Base-by-base conservation (phyloP, 345 rosid species). In the Turritis glabra region DNA sequence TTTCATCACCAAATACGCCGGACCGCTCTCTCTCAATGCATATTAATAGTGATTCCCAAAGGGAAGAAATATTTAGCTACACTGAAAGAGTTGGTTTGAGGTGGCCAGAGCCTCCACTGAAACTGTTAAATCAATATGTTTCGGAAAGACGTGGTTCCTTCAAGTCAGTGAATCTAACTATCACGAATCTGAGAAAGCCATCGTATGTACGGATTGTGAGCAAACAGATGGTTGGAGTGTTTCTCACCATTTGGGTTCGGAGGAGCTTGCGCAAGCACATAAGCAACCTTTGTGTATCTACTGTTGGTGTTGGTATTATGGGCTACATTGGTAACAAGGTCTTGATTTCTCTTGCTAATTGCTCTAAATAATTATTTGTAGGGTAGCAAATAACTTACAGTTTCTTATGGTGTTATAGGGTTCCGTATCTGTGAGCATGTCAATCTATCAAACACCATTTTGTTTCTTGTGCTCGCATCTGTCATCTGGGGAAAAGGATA, bases 241-340 rank as follows among this genome's bases (percentile, higher is more conserved):
- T 89, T 81, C 82, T 91, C 56, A 89, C 96, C 41, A 74, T 93
- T 25, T 93, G 98, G 97, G 97, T 91, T 38, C 87, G 96, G 13
- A 88, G 86, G 79, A 84, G 91, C 83, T 84, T 93, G 77, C 93
- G 98, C 37, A 86, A 84, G 81, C 86, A 88, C 80, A 91, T 91
- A 74, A 95, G 85, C 73, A 89, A 91, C 72, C 62, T 93, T 61
- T 86, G 84, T 80, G 96, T 89, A 17, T 91, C 97, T 11, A 88
- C 93, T 64, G 96, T 93, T 76, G 96, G 97, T 61, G 98, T 93
- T 78, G 96, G 98, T 30, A 84, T 79, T 21, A 93, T 93, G 98
- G 98, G 98, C 84, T 93, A 88, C 84, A 93, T 93, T 54, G 98
- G 98, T 68, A 93, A 93, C 81, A 93, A 91, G 94, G 98, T 93